These are phyloP conservation scores for Botrytis hyacinthi DNA, from an alignment of 2,329 filamentous ascomycete genomes.

Conservation along the genomic window DNA sequence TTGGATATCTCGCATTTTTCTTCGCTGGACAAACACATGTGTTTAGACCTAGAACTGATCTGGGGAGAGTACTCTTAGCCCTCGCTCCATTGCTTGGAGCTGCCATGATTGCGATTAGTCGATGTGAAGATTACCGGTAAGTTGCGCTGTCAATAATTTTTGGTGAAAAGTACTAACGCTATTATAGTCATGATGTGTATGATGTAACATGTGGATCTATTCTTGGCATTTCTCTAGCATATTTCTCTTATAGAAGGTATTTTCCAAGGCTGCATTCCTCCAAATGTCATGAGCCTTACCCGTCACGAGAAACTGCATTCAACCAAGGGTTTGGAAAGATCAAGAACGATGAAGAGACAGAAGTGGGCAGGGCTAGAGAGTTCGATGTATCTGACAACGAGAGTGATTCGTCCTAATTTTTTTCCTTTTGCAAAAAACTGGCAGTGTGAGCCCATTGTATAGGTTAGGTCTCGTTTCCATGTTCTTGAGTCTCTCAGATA, in stretches of 20 bases:
- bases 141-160: background rate
- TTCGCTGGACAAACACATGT: conserved; percentile 65
- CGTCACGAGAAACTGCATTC: conserved; percentile 38
- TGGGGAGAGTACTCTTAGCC: conserved; percentile 56
- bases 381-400: conserved; percentile 19
- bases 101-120: conserved; percentile 65
- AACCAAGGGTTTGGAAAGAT: conserved; percentile 38
- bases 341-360: conserved; percentile 37
- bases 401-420: background rate
- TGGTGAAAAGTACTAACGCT: conserved; percentile 12
- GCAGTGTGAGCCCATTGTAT: background rate
- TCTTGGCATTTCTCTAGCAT: conserved; percentile 58
- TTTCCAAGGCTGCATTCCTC: conserved; percentile 55
- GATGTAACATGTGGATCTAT: conserved; percentile 62
- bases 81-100: conserved; percentile 60
- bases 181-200: conserved; percentile 59
- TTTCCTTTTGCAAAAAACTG: background rate
- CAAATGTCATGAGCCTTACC: conserved; percentile 58
- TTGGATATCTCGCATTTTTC: conserved; percentile 72
- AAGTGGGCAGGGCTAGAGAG: conserved; percentile 24
- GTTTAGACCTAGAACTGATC: conserved; percentile 47
- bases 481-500: background rate
- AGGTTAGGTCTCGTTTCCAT: background rate
- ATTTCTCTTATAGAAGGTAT: conserved; percentile 65
- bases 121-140: conserved; percentile 64